Percentiles rank a stretch among this genome's conserved stretches.
These are phyloP conservation scores for Monsonia emarginata DNA, from an alignment of 441 rosid species.

Conservation along the genomic window DNA sequence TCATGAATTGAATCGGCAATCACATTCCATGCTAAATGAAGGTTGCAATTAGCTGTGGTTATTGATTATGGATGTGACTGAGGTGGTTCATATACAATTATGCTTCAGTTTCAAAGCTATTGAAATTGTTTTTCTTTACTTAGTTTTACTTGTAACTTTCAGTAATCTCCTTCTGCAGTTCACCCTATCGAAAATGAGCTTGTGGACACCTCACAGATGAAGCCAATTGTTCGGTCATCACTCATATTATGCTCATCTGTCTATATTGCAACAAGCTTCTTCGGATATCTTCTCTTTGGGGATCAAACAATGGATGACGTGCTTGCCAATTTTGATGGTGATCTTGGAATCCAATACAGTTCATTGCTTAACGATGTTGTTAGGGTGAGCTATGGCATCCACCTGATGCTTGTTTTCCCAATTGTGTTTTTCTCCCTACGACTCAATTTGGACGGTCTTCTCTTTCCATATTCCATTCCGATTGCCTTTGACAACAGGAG, in stretches of 20 bases:
- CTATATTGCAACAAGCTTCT: slow-evolving; percentile 56
- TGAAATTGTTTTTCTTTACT: not conserved
- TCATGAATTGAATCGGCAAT: not conserved
- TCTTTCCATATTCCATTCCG: slow-evolving; percentile 44
- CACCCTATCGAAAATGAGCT: slow-evolving; percentile 60
- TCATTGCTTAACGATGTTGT: slow-evolving; percentile 46
- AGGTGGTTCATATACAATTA: not conserved
- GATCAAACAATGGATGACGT: slow-evolving; percentile 49
- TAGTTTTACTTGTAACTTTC: slow-evolving; percentile 7
- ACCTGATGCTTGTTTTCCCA: slow-evolving; percentile 65
- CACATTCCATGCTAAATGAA: too few relatives aligned
- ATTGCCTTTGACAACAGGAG: slow-evolving; percentile 40
- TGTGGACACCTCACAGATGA: slow-evolving; percentile 45
- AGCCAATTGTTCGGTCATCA: slow-evolving; percentile 42
- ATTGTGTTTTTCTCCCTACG: slow-evolving; percentile 58
- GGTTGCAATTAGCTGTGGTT: not conserved
- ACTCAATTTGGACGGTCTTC: slow-evolving; percentile 53
- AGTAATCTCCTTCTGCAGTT: slow-evolving; percentile 30
- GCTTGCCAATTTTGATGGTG: slow-evolving; percentile 62
- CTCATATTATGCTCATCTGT: slow-evolving; percentile 40
- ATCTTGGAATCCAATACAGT: slow-evolving; percentile 52
- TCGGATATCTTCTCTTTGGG: slow-evolving; percentile 57
- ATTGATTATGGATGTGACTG: not conserved
- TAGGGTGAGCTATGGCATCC: slow-evolving; percentile 52
- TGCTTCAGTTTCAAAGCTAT: not conserved